phyloP scores from a whole-genome alignment of 108 stramenopile genomes.

The Nitzschia sp. region DNA sequence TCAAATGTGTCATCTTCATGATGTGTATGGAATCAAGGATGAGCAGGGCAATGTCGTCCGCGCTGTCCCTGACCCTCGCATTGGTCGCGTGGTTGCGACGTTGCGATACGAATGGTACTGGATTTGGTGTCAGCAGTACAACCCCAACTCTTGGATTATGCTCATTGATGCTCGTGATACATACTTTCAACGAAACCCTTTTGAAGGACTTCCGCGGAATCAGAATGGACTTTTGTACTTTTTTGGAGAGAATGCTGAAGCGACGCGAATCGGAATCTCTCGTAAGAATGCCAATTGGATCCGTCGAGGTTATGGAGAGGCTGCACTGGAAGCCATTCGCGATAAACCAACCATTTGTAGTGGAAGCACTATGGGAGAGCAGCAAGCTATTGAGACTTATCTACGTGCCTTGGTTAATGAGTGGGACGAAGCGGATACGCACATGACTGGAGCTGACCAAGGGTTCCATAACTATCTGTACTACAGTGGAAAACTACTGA shows the following conservation, averaged over 20 bases:
- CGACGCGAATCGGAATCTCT: slow-evolving; percentile 65
- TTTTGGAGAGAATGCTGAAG: slow-evolving; percentile 80
- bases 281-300: slow-evolving; percentile 69
- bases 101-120: slow-evolving; percentile 86
- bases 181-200: slow-evolving; percentile 77
- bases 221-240: slow-evolving; percentile 63
- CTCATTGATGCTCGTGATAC: slow-evolving; percentile 79
- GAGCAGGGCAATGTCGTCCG: slow-evolving; percentile 20
- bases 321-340: slow-evolving; percentile 34
- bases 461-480: slow-evolving; percentile 86
- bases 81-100: slow-evolving; percentile 75
- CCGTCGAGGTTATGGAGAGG: slow-evolving; percentile 50
- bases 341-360: slow-evolving; percentile 77
- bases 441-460: slow-evolving; percentile 80
- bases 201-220: slow-evolving; percentile 35
- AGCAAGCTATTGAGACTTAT: slow-evolving; percentile 77
- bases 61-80: slow-evolving; percentile 60
- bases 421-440: slow-evolving; percentile 65
- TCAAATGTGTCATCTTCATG: slow-evolving; percentile 54
- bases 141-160: slow-evolving; percentile 71
- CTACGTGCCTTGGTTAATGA: slow-evolving; percentile 80
- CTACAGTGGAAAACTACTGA: slow-evolving; percentile 59
- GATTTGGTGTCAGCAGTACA: slow-evolving; percentile 77
- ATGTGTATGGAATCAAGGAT: slow-evolving; percentile 59
- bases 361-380: slow-evolving; percentile 82